Evolutionary conservation across 768 basidiomycete species (phyloP).

Genomic region (Mycena sanguinolenta): DNA sequence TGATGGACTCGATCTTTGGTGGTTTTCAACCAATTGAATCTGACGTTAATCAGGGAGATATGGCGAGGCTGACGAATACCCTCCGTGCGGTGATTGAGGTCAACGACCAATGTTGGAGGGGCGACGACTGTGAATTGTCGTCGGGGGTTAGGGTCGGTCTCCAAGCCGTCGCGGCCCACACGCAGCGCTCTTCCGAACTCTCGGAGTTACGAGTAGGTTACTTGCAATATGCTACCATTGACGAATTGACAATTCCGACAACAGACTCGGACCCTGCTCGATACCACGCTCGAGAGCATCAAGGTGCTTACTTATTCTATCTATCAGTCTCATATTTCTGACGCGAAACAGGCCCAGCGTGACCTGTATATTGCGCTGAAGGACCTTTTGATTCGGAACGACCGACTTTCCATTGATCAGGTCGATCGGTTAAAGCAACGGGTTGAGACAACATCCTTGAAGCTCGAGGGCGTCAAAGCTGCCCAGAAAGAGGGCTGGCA

Average conservation of each 20-base stretch:
- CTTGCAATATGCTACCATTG: neutral
- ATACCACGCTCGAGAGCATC: slow-evolving; percentile 80
- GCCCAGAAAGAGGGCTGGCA: slow-evolving; percentile 88
- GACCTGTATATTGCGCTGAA: slow-evolving; percentile 90
- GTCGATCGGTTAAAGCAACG: slow-evolving; percentile 91
- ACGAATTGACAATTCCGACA: slow-evolving; percentile 12
- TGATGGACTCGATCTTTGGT: slow-evolving; percentile 45
- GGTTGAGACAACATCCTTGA: slow-evolving; percentile 80
- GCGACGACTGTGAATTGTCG: slow-evolving; percentile 85
- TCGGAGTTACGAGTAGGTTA: slow-evolving; percentile 77
- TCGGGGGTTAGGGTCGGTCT: slow-evolving; percentile 83
- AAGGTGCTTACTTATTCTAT: slow-evolving; percentile 62
- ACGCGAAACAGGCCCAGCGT: slow-evolving; percentile 69
- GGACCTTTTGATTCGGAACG: slow-evolving; percentile 89
- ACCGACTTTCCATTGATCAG: slow-evolving; percentile 89
- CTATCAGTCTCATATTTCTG: slow-evolving; percentile 26
- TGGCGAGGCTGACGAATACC: slow-evolving; percentile 86
- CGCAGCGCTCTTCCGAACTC: slow-evolving; percentile 79
- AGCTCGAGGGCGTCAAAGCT: slow-evolving; percentile 80
- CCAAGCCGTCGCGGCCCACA: slow-evolving; percentile 73
- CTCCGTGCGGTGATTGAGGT: slow-evolving; percentile 83
- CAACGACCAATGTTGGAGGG: slow-evolving; percentile 86
- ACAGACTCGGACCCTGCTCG: slow-evolving; percentile 75
- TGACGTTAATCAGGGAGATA: slow-evolving; percentile 75
- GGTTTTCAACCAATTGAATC: slow-evolving; percentile 37